These are phyloP conservation scores for Globisporangium camurandrum DNA, from an alignment of 352 stramenopile species.

Conservation along the genomic window DNA sequence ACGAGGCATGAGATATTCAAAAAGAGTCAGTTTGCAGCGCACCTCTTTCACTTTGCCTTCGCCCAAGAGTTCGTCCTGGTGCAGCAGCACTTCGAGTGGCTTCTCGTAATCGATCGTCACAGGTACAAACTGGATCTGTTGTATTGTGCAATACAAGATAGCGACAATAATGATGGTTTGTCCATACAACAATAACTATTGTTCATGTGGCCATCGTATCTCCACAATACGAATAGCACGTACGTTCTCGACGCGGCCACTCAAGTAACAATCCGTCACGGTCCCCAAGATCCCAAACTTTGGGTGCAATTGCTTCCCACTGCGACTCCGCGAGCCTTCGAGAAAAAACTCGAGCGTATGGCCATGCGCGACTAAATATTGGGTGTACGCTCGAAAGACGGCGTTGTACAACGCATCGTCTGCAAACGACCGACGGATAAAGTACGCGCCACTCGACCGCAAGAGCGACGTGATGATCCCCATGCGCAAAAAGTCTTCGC, in stretches of 20 bases:
- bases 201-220: too few species aligned
- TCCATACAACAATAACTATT: background rate
- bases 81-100: slow-evolving; percentile 68
- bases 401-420: slow-evolving; percentile 66
- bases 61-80: slow-evolving; percentile 75
- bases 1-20: background rate
- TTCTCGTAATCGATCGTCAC: slow-evolving; percentile 87
- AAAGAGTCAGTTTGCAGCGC: background rate
- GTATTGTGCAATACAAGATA: slow-evolving; percentile 4
- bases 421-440: slow-evolving; percentile 72
- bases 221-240: background rate
- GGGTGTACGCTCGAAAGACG: slow-evolving; percentile 77
- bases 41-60: slow-evolving; percentile 78
- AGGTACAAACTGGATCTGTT: slow-evolving; percentile 66
- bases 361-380: slow-evolving; percentile 64
- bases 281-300: slow-evolving; percentile 75
- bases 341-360: slow-evolving; percentile 87
- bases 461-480: slow-evolving; percentile 54
- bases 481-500: slow-evolving; percentile 78
- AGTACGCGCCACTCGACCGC: slow-evolving; percentile 68
- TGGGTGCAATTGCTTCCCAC: slow-evolving; percentile 73
- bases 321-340: slow-evolving; percentile 75
- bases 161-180: background rate
- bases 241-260: slow-evolving; percentile 63
- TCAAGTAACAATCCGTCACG: slow-evolving; percentile 65